Percentiles rank a stretch among this genome's conserved stretches.
Evolutionary conservation across 2,329 filamentous ascomycete species (phyloP).

Genomic region (Trichoderma sp.): DNA sequence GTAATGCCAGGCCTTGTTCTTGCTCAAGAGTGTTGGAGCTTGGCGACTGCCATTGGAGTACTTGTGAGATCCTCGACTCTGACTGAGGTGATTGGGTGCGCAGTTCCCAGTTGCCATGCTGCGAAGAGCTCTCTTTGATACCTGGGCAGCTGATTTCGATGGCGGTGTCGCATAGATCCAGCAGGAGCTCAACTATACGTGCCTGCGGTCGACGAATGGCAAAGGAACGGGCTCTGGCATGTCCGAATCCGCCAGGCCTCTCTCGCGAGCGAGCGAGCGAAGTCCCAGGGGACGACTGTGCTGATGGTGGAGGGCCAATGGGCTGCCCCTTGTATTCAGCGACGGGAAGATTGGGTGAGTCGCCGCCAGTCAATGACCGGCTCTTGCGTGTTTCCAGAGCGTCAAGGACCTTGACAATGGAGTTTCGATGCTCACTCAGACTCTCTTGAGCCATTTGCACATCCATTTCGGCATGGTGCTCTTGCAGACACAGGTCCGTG

Average conservation of each 20-base stretch:
- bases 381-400: constrained; percentile 77
- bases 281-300: constrained; percentile 67
- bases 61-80: constrained; percentile 89
- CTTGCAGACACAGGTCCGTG: constrained; percentile 90
- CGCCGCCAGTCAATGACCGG: constrained; percentile 57
- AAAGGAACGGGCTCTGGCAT: constrained; percentile 80
- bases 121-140: constrained; percentile 76
- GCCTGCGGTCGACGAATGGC: constrained; percentile 85
- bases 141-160: constrained; percentile 92
- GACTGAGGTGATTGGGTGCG: constrained; percentile 94
- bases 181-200: constrained; percentile 87
- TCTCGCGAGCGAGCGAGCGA: constrained; percentile 70
- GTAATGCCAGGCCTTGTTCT: constrained; percentile 79
- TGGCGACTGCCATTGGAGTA: constrained; percentile 94
- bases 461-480: constrained; percentile 96
- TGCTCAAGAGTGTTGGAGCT: constrained; percentile 88
- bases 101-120: constrained; percentile 66
- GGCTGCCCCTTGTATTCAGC: constrained; percentile 85
- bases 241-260: constrained; percentile 73
- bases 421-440: constrained; percentile 85
- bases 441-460: constrained; percentile 94
- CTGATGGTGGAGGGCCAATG: constrained; percentile 73
- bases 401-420: constrained; percentile 93
- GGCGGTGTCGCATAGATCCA: constrained; percentile 93
- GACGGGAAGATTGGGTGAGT: constrained; percentile 50